Conservation (phyloP, 495 filamentous ascomycete species). For the Trichoderma parareesei region DNA sequence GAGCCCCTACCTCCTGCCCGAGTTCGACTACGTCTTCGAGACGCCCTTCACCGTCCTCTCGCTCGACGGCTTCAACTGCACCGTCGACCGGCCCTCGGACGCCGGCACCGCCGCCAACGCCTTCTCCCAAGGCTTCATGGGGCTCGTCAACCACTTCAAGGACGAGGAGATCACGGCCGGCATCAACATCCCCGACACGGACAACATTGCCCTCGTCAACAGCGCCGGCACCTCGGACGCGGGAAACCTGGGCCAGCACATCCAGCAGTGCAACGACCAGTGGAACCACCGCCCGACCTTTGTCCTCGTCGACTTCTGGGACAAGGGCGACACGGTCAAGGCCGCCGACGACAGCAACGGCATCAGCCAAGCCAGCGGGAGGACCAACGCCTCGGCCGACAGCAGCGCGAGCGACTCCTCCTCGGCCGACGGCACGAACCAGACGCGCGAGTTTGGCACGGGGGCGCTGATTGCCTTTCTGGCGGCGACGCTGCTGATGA, state of each 20-base stretch:
- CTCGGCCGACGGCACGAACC: background rate
- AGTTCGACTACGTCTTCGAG: slow-evolving; percentile 67
- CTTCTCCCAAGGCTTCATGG: slow-evolving; percentile 36
- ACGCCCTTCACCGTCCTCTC: slow-evolving; percentile 56
- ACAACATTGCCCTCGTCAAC: slow-evolving; percentile 49
- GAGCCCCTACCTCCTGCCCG: slow-evolving; percentile 56
- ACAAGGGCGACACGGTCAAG: slow-evolving; percentile 49
- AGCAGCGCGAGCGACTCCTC: slow-evolving; percentile 3
- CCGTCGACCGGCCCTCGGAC: slow-evolving; percentile 49
- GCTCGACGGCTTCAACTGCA: slow-evolving; percentile 46
- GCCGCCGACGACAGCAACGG: slow-evolving; percentile 53
- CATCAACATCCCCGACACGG: slow-evolving; percentile 49
- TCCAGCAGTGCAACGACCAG: slow-evolving; percentile 39
- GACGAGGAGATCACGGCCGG: slow-evolving; percentile 50
- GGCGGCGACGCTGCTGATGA: slow-evolving; percentile 20
- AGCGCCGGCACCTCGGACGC: slow-evolving; percentile 29
- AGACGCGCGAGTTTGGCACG: background rate
- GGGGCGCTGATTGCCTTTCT: slow-evolving; percentile 23
- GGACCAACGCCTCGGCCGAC: background rate
- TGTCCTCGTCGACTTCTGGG: slow-evolving; percentile 61
- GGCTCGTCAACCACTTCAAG: slow-evolving; percentile 67
- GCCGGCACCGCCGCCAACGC: slow-evolving; percentile 37
- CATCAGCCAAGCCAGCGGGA: slow-evolving; percentile 21
- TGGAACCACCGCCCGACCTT: slow-evolving; percentile 50
- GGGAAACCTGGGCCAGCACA: slow-evolving; percentile 54